Evolutionary conservation across 2,329 filamentous ascomycete species (phyloP), one percentile per base, ranked within the genome.

Genomic region (Penicillium hesseltinei): DNA sequence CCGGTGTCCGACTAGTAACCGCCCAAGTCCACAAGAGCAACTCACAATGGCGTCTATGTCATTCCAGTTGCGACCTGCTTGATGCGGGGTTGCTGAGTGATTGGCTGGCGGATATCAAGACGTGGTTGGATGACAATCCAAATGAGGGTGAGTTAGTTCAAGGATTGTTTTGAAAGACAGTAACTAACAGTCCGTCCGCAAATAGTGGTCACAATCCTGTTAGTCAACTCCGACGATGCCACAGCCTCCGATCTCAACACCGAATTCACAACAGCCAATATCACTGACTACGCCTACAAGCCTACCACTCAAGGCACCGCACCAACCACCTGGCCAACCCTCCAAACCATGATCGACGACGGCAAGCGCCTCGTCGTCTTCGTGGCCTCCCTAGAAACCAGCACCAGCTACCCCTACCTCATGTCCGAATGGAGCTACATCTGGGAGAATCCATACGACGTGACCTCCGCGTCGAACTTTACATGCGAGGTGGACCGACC

Each of bases 381-480:
- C 64, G 78, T 91, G 58, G 86, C 88, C 17, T 82, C 81, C 9
- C 45, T 78, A 23, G 62, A 64, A 46, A 64, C 62, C 36, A 68
- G 70, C 40, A 57, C 73, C 1, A 65, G 65, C 17, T 77, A 78
- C n/a, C 63, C 74, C 9, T 78, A 78, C 60, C 71, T 78, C 11
- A 73, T 78, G 73, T 68, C 76, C 46, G 75, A 78, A 56, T 78
- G 75, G 56, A 70, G 67, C 19, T 78, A 71, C 53, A 62, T 92
- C 56, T 93, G 91, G 75, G 90, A 93, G 74, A 92, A 87, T 40
- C 72, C 81, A 10, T 92, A 82, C 72, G 84, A 90, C 49, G 84
- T 89, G 51, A 82, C 81, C 3, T 77, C 79, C 9, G 75, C 85
- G 0, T 75, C 78, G 2, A 85, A 84, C 70, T 94, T 92, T 80